These are phyloP conservation scores for Verticillium alfalfae DNA, from an alignment of 2,329 filamentous ascomycete species.

Conservation along the genomic window DNA sequence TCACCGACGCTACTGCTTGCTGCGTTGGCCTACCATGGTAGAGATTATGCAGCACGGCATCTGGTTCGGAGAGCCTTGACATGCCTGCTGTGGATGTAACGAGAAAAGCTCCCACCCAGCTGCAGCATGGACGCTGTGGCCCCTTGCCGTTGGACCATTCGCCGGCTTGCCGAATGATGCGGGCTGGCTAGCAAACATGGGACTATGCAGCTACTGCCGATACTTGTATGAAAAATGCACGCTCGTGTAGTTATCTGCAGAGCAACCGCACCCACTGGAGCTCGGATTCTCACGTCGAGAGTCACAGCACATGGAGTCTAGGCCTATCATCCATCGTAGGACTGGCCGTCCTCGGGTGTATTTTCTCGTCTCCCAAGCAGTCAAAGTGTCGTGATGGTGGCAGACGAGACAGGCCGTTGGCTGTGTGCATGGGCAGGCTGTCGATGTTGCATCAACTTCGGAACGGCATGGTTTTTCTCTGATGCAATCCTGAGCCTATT, in stretches of 20 bases:
- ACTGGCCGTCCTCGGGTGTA: background rate
- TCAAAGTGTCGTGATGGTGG: background rate
- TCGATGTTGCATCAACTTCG: background rate
- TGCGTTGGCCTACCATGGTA: background rate
- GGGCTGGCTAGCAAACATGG: slow-evolving; percentile 2
- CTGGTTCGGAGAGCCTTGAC: background rate
- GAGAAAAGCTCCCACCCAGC: background rate
- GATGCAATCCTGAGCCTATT: too few species aligned
- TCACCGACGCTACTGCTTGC: background rate
- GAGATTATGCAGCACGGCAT: background rate
- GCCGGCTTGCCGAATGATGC: slow-evolving; percentile 1
- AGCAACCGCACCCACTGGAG: background rate
- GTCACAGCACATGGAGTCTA: background rate
- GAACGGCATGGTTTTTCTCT: background rate
- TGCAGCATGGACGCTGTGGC: background rate
- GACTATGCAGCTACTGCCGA: background rate
- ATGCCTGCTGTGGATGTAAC: background rate
- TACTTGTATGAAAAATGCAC: background rate
- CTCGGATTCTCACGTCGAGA: background rate
- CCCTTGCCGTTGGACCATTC: background rate
- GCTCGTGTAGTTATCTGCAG: background rate
- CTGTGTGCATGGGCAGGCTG: background rate
- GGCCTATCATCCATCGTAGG: background rate
- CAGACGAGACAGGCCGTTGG: background rate
- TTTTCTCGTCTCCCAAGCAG: background rate